Conservation (phyloP, 768 basidiomycete species). For the Infundibulicybe gibba region DNA sequence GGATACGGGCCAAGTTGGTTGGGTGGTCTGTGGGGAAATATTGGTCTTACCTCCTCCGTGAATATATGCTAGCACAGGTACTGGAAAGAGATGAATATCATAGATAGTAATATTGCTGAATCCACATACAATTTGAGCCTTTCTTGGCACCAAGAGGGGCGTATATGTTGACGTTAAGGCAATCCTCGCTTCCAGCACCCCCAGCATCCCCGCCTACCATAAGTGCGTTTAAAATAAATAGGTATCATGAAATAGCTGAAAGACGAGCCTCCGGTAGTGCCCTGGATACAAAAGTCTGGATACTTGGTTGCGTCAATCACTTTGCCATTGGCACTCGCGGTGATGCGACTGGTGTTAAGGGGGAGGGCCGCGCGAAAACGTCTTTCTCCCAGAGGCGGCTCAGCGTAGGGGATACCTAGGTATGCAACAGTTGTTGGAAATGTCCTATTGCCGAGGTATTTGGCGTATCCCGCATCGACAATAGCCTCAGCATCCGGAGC, state of each 20-base stretch:
- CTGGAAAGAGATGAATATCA: conserved; percentile 15
- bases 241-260: background rate
- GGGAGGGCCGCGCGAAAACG: conserved; percentile 52
- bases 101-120: conserved; percentile 8
- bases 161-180: conserved; percentile 63
- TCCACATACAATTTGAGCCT: conserved; percentile 1
- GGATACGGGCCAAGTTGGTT: too few relatives aligned
- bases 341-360: conserved; percentile 43
- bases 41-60: conserved; percentile 39
- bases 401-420: conserved; percentile 57
- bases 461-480: conserved; percentile 57
- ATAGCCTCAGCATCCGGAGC: conserved; percentile 12
- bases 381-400: conserved; percentile 49
- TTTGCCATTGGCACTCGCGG: conserved; percentile 25
- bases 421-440: conserved; percentile 53
- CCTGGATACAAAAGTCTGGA: conserved; percentile 60
- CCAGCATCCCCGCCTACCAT: conserved; percentile 48
- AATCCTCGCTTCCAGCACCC: conserved; percentile 66
- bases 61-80: conserved; percentile 46
- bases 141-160: conserved; percentile 43
- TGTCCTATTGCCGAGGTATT: conserved; percentile 50
- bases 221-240: background rate
- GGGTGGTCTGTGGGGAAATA: too few relatives aligned
- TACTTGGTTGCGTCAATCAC: conserved; percentile 49
- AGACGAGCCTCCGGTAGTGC: conserved; percentile 40